Percentiles rank a stretch among this genome's conserved stretches.
These are phyloP conservation scores for Chaetomiaceae sp. DNA, from an alignment of 2,329 filamentous ascomycete species.

Conservation along the genomic window DNA sequence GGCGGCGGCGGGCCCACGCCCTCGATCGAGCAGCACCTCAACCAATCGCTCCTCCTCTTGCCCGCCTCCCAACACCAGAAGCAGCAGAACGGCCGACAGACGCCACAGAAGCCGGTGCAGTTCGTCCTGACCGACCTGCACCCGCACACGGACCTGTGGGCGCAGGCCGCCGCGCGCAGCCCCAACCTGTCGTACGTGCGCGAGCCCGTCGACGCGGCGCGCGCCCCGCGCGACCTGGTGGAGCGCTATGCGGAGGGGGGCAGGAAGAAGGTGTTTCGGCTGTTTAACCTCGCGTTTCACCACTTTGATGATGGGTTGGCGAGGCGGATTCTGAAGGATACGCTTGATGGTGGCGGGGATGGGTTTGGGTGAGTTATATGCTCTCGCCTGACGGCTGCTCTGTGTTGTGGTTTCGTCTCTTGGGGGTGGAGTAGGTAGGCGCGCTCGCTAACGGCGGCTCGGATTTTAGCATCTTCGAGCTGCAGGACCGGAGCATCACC, in stretches of 20 bases:
- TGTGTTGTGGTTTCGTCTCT: no score
- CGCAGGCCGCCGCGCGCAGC: conserved; percentile 43
- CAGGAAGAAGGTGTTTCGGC: conserved; percentile 55
- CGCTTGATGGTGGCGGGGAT: conserved; percentile 53
- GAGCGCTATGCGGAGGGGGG: conserved; percentile 26
- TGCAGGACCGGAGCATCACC: conserved; percentile 58
- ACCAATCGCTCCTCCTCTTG: conserved; percentile 28
- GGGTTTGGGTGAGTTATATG: conserved; percentile 48
- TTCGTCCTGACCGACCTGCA: conserved; percentile 63
- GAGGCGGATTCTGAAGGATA: conserved; percentile 54
- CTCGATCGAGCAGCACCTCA: conserved; percentile 54
- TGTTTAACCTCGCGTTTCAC: conserved; percentile 72
- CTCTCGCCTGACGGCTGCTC: background rate
- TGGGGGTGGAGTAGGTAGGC: no score
- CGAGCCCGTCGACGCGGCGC: conserved; percentile 58
- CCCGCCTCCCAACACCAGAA: background rate
- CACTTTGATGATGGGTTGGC: conserved; percentile 65
- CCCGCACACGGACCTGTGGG: conserved; percentile 58
- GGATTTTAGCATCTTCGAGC: conserved; percentile 65
- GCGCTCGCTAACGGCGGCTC: no score
- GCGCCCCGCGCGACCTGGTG: conserved; percentile 48
- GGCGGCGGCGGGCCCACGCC: conserved; percentile 68
- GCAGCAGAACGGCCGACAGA: background rate
- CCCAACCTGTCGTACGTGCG: conserved; percentile 54
- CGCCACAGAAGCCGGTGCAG: conserved; percentile 30